phyloP scores from a whole-genome alignment of 768 basidiomycete genomes.

The Boletus eberwhitei region DNA sequence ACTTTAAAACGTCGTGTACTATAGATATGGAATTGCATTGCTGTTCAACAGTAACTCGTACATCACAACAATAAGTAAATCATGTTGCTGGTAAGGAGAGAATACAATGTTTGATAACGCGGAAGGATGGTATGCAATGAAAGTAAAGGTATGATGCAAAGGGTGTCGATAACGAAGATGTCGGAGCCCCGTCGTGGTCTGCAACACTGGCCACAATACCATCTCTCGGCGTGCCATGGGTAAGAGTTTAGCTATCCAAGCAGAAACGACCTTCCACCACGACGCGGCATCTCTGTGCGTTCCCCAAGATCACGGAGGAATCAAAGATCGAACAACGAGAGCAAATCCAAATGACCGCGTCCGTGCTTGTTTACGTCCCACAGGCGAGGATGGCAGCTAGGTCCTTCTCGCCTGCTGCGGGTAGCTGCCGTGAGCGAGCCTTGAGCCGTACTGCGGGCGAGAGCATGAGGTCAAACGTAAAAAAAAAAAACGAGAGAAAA shows the following conservation, averaged over 20 bases:
- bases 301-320: slow-evolving; percentile 6
- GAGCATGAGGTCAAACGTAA: slow-evolving; percentile 7
- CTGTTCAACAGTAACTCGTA: not conserved
- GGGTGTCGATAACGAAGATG: slow-evolving; percentile 4
- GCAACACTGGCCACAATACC: slow-evolving; percentile 5
- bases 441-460: slow-evolving; percentile 77
- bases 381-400: slow-evolving; percentile 63
- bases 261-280: slow-evolving; percentile 5
- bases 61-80: not conserved
- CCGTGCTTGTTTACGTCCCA: slow-evolving; percentile 21
- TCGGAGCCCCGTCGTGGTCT: slow-evolving; percentile 3
- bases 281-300: not conserved
- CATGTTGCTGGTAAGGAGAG: not conserved
- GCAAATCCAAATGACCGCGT: not conserved
- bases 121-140: slow-evolving; percentile 20
- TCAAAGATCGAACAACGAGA: not conserved
- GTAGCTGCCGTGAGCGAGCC: slow-evolving; percentile 80
- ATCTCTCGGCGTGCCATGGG: slow-evolving; percentile 31
- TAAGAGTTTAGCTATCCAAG: slow-evolving; percentile 7
- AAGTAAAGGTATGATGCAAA: slow-evolving; percentile 27
- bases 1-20: slow-evolving; percentile 14
- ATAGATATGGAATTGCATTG: slow-evolving; percentile 5
- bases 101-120: slow-evolving; percentile 6
- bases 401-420: slow-evolving; percentile 84
- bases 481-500: slow-evolving; percentile 11